Evolutionary conservation across 2,329 filamentous ascomycete species (phyloP).

Genomic region (Tolypocladium capitatum): DNA sequence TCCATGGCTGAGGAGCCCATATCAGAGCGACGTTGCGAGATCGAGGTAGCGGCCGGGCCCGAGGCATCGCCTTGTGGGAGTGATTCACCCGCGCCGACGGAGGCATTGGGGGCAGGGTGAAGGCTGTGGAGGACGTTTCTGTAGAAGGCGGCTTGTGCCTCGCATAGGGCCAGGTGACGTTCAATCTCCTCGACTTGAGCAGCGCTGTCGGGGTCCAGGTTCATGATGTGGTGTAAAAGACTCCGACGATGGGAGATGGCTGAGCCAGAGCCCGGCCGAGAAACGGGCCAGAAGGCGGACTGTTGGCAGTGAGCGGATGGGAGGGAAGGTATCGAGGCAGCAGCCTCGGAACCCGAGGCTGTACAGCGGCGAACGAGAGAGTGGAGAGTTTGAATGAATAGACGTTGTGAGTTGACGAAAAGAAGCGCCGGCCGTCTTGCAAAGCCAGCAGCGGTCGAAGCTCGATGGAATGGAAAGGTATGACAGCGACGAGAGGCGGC

Average conservation of each 20-base stretch:
- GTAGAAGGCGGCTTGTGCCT: background rate
- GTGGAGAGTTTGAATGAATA: background rate
- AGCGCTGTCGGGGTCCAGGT: background rate
- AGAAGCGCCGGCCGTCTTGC: background rate
- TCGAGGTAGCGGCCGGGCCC: background rate
- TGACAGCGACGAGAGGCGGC: background rate
- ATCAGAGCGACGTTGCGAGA: background rate
- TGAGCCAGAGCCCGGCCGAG: background rate
- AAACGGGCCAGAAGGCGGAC: background rate
- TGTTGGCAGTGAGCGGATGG: background rate
- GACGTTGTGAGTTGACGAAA: background rate
- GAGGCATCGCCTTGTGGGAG: background rate
- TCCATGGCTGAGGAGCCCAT: background rate
- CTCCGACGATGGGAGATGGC: background rate
- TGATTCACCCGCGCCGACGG: background rate
- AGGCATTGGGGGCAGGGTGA: background rate
- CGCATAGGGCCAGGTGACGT: background rate
- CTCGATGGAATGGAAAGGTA: background rate
- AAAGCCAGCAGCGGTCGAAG: background rate
- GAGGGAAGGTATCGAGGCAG: background rate
- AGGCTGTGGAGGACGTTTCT: background rate
- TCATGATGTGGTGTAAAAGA: background rate
- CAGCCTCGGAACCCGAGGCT: background rate
- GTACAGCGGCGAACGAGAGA: background rate
- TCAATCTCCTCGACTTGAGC: conserved; percentile 1